Conservation (phyloP, 345 rosid genomes). For the Nasturtium officinale region DNA sequence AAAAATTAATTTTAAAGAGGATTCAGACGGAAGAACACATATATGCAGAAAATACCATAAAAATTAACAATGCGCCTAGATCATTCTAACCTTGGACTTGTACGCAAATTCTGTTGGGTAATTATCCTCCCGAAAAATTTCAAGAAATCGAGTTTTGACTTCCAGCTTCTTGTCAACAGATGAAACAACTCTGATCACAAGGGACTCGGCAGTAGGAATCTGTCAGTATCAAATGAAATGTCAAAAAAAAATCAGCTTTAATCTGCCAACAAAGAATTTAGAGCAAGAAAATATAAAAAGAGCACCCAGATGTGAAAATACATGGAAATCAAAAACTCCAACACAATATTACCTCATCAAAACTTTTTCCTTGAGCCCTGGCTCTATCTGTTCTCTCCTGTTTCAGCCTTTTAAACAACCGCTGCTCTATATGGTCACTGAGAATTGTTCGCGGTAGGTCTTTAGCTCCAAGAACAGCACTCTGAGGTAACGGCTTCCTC, state of each 20-base stretch:
- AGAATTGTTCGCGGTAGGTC: conserved; percentile 93
- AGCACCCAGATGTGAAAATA: conserved; percentile 3
- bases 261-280: conserved; percentile 1
- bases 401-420: conserved; percentile 72
- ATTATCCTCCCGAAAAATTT: conserved; percentile 91
- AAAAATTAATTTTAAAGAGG: not conserved
- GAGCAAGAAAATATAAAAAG: conserved; percentile 22
- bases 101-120: conserved; percentile 92
- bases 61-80: conserved; percentile 1
- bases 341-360: conserved; percentile 74
- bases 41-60: conserved; percentile 6
- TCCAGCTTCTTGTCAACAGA: conserved; percentile 99
- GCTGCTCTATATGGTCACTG: conserved; percentile 95
- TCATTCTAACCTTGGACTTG: conserved; percentile 79
- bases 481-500: conserved; percentile 91
- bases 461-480: conserved; percentile 99
- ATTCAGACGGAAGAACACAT: not conserved
- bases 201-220: conserved; percentile 97
- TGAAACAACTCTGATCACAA: conserved; percentile 96
- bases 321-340: conserved; percentile 19
- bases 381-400: conserved; percentile 92
- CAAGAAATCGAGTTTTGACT: conserved; percentile 94
- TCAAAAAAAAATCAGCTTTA: conserved; percentile 25
- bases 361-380: conserved; percentile 72
- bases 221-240: conserved; percentile 41